Evolutionary conservation across 371 early-diverging fungal species (phyloP), one percentile per base, ranked within the genome.

Genomic region (Fennellomyces sp.): DNA sequence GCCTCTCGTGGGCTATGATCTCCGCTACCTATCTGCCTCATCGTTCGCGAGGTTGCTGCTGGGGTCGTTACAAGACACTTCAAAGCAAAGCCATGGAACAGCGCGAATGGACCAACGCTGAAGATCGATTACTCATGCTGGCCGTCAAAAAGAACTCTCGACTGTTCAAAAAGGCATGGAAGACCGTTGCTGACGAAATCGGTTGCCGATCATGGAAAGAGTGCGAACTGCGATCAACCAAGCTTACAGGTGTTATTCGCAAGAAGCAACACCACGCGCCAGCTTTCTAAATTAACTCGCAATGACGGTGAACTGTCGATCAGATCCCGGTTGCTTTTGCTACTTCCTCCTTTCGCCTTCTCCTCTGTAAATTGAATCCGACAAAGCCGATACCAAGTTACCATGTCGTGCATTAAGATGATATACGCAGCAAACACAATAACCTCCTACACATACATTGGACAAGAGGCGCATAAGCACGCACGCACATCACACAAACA

Each of bases 21-120:
- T 76, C 76, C 38, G 68, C 80, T 5, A 76, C 72, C 3, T 80
- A 80, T 49, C 68, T 80, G 2, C 75, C 80, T 2, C 76, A 75
- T 49, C 66, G 80, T 28, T 80, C 80, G 8, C 70, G 80, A 58
- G 80, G 80, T 0, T 80, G 80, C 33, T 80, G 80, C 56, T 80
- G 80, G 80, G 80, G 80, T 5, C 65, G 80, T 8, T 80, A 74
- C 57, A 80, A 80, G 48, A 76, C 80, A 10, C 39, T 80, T n/a
- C 80, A 80, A 41, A 58, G 63, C 21, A 68, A 68, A 21, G 56
- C 58, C 3, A 25, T 55, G 15, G 68, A 68, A 27, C 64, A 66
- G 8, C 56, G 66, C 17, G 66, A 63, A 56, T 70, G 70, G 70
- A 53, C 56, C 12, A 49, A 48, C 3, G 52, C 54, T 10, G 70